Base-by-base conservation (phyloP, 2,329 filamentous ascomycete species). In the Talaromyces pinophilus region DNA sequence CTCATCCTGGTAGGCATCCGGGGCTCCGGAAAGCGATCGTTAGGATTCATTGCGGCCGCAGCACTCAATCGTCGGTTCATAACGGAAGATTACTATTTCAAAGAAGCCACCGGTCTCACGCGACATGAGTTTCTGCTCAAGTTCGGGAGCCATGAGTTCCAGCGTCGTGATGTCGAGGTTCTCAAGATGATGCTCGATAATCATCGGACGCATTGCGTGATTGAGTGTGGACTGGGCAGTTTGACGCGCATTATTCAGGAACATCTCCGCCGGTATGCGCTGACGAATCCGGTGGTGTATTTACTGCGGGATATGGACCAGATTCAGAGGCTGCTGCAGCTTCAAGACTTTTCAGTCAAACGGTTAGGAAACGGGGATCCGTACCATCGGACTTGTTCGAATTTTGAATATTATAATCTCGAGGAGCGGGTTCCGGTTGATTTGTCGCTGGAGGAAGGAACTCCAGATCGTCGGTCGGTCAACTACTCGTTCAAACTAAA, bases 401-500 rank as follows among this genome's bases (percentile, higher is more conserved):
- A 80, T 66, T 80, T 79, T 46, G 79, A 81, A 62, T 81, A 78
- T 67, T 84, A 81, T 70, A 84, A 84, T 66, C 70, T 83, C 8
- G 80, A 83, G 68, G 82, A 84, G 68, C 74, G 79, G 64, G 79
- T 77, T 25, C 72, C 63, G 63, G 62, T 64, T 30, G 69, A 62
- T 42, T 66, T 69, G 48, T 65, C 64, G 0, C 74, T 75, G 2
- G 76, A 78, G 5, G 73, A 73, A 62, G 77, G 75, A 15, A 78
- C 74, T 38, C 76, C 75, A 3, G 82, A 84, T 68, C 80, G 80
- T 59, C 77, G 79, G 6, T 80, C 80, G 6, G 79, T 79, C 10
- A 80, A 77, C 40, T 80, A 82, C 63, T 82, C 82, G 7, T 83
- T 83, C 68, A 82, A 82, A 65, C 71, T 84, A 17, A 82, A 82